These are phyloP conservation scores for Rhinocladiella mackenziei DNA, from an alignment of 2,329 filamentous ascomycete genomes.

Conservation along the genomic window DNA sequence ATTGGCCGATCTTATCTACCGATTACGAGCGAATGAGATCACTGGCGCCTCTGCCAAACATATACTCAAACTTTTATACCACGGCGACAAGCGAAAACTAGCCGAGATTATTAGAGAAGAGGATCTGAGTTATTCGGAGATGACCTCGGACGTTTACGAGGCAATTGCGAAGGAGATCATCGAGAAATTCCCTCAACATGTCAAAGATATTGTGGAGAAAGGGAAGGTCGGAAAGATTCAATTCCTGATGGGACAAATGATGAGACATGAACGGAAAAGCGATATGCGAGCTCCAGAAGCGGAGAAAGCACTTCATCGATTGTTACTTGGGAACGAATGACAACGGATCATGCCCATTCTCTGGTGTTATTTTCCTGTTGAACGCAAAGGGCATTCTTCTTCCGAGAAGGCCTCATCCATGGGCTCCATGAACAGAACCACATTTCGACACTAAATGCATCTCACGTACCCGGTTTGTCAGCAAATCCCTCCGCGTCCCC, in stretches of 20 bases:
- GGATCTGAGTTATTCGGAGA: conserved; percentile 52
- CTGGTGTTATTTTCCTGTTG: too few species aligned
- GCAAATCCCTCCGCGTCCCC: too few species aligned
- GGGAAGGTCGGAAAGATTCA: conserved; percentile 62
- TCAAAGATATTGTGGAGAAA: conserved; percentile 56
- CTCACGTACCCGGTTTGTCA: too few species aligned
- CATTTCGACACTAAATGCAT: too few species aligned
- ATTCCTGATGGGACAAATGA: conserved; percentile 67
- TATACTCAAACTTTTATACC: conserved; percentile 54
- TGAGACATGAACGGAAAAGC: conserved; percentile 56
- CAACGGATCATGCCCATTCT: not conserved
- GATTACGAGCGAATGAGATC: conserved; percentile 43
- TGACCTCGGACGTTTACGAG: conserved; percentile 55
- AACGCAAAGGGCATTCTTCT: too few species aligned
- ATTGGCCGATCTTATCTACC: conserved; percentile 45
- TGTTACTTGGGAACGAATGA: conserved; percentile 11
- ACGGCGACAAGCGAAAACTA: conserved; percentile 48
- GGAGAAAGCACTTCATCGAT: conserved; percentile 46
- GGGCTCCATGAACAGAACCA: too few species aligned
- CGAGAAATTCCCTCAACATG: conserved; percentile 53
- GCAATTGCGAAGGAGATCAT: conserved; percentile 53
- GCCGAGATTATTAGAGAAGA: conserved; percentile 54
- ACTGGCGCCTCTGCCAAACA: conserved; percentile 58
- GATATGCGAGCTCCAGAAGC: conserved; percentile 60
- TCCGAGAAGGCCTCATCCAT: too few species aligned